phyloP scores from a whole-genome alignment of 306 rosid genomes.

The Spatholobus suberectus region DNA sequence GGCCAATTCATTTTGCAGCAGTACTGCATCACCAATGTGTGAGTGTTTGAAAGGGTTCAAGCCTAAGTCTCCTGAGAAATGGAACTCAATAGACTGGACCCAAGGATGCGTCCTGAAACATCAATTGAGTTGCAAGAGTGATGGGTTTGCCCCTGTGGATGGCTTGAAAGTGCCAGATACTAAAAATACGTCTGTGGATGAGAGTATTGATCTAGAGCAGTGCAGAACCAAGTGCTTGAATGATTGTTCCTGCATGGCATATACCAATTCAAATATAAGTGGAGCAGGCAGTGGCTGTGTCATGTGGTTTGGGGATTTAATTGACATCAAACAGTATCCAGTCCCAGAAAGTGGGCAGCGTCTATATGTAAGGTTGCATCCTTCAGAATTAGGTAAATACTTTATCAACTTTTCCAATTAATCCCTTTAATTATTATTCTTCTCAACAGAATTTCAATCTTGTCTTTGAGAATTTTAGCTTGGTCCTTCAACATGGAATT shows the following conservation, averaged over 20 bases:
- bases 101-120: conserved; percentile 29
- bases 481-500: not conserved
- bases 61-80: not conserved
- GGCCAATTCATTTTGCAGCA: conserved; percentile 13
- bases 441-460: not conserved
- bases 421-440: not conserved
- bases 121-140: conserved; percentile 3
- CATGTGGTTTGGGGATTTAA: conserved; percentile 34
- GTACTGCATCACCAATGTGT: conserved; percentile 23
- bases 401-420: not conserved
- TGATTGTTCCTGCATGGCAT: conserved; percentile 36
- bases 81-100: not conserved
- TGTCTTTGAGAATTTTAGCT: not conserved
- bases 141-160: not conserved
- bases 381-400: conserved; percentile 34
- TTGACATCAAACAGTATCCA: conserved; percentile 16
- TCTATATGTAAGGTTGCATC: conserved; percentile 1
- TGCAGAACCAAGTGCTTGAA: conserved; percentile 37
- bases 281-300: conserved; percentile 40
- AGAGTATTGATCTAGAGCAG: conserved; percentile 5
- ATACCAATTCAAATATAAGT: conserved; percentile 40
- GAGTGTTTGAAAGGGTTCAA: conserved; percentile 34
- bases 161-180: conserved; percentile 44
- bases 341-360: not conserved
- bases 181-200: not conserved